phyloP scores from a whole-genome alignment of 78 protist species.

The Bodo saltans region DNA sequence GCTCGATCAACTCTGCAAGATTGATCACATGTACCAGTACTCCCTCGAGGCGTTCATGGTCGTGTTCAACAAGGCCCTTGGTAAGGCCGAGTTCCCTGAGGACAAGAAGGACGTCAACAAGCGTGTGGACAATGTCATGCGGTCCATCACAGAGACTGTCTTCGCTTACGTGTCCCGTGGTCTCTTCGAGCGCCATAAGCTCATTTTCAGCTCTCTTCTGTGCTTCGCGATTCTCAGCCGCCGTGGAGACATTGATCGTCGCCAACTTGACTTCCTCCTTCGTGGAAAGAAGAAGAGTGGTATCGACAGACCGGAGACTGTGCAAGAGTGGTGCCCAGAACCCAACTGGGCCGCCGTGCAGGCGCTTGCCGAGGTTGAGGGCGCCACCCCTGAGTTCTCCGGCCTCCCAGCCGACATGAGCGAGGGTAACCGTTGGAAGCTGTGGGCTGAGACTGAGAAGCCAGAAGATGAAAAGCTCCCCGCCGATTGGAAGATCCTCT shows the following conservation, averaged over 20 bases:
- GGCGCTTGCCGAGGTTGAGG: conserved; percentile 45
- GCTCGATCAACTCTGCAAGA: conserved; percentile 34
- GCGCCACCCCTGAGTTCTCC: conserved; percentile 25
- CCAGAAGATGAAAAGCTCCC: conserved; percentile 40
- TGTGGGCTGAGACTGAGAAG: conserved; percentile 59
- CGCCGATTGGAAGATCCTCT: conserved; percentile 40
- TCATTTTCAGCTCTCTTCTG: conserved; percentile 46
- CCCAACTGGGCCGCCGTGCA: conserved; percentile 35
- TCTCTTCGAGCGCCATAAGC: conserved; percentile 69
- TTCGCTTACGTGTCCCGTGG: conserved; percentile 57
- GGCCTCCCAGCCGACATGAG: conserved; percentile 45
- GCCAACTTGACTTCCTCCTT: conserved; percentile 48
- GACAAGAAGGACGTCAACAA: conserved; percentile 8
- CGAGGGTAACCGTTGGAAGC: conserved; percentile 58
- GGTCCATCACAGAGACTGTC: conserved; percentile 31
- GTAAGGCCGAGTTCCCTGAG: conserved; percentile 23
- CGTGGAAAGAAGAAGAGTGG: conserved; percentile 30
- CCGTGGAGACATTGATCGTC: conserved; percentile 11
- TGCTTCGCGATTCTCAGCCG: conserved; percentile 40
- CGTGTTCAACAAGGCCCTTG: conserved; percentile 55
- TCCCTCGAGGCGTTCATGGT: conserved; percentile 60
- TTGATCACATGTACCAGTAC: conserved; percentile 68
- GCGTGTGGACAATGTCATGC: neutral
- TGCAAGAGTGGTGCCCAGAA: conserved; percentile 13
- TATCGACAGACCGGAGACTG: conserved; percentile 28